Evolutionary conservation across 345 rosid genomes (phyloP), one percentile per base, ranked within the genome.

Genomic region (Psidium guajava): DNA sequence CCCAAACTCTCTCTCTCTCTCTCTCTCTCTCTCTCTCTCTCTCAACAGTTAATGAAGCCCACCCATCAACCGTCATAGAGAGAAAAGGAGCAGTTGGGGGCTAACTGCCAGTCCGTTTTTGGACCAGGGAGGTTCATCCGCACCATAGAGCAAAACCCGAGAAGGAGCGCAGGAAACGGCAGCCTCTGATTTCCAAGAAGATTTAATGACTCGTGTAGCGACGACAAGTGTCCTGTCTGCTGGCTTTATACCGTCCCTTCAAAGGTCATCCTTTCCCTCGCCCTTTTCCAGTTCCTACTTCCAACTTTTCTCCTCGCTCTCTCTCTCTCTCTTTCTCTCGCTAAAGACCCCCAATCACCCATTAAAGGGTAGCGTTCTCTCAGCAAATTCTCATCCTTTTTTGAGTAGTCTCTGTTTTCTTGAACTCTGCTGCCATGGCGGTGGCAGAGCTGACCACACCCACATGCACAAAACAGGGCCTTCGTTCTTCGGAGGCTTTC

Each of bases 361-460:
- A 20, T 32, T 69, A 27, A 8, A 32, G 44, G 77, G 18, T 12
- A 40, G 32, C 47, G 22, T 11, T 59, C 51, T 59, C 82, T 64
- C 82, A n/a, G 32, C 3, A 1, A 22, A 42, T 50, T 80, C 36
- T 14, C 75, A 20, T 44, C 69, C 14, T 11, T 42, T 58, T 5
- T 69, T 21, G 80, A 16, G 80, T 0, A 50, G 56, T 44, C 59
- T 84, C 58, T 50, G 44, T 28, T 28, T 20, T 49, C n/a, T 80
- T 25, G 32, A 20, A 50, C 82, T 50, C 87, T 82, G 90, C 89
- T 88, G 85, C 89, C 69, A 95, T 95, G 98, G 93, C 94, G 55
- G 91, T 92, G 91, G 92, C 97, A 75, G 98, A 94, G 91, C 91
- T 95, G 58, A 88, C 94, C 42, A 49, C 89, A 32, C 88, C 92